Evolutionary conservation across 106 monocot genomes (phyloP).

Genomic region (Vanilla planifolia): DNA sequence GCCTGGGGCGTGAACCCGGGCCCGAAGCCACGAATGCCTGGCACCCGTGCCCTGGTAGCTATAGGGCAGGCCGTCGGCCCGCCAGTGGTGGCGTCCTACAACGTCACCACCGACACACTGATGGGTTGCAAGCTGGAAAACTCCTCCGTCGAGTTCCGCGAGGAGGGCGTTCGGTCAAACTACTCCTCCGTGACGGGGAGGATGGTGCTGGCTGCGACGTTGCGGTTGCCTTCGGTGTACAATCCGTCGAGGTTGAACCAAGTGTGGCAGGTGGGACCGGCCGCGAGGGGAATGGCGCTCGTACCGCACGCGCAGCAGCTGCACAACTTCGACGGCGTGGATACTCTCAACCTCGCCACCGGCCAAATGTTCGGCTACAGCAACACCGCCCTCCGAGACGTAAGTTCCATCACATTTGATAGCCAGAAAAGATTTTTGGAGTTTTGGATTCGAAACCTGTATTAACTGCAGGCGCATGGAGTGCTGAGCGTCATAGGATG

Average conservation of each 20-base stretch:
- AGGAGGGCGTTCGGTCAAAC: neutral
- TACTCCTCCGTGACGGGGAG: constrained; percentile 3
- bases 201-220: neutral
- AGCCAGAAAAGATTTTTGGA: neutral
- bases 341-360: constrained; percentile 10
- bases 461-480: constrained; percentile 15
- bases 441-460: neutral
- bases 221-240: constrained; percentile 7
- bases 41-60: constrained; percentile 8
- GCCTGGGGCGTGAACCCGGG: constrained; percentile 13
- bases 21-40: constrained; percentile 1
- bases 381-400: neutral
- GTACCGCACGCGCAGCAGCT: neutral
- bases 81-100: constrained; percentile 9
- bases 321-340: constrained; percentile 20
- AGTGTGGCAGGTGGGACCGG: constrained; percentile 24
- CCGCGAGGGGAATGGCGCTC: neutral
- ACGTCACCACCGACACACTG: constrained; percentile 3
- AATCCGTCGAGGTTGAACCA: constrained; percentile 10
- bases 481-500: constrained; percentile 18
- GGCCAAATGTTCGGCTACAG: neutral
- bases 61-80: neutral
- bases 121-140: constrained; percentile 12
- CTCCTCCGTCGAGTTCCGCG: constrained; percentile 4
- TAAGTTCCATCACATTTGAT: neutral